Percentiles rank a stretch among this genome's conserved stretches.
Conservation (phyloP, 106 monocot species). For the Dioscorea dumetorum region DNA sequence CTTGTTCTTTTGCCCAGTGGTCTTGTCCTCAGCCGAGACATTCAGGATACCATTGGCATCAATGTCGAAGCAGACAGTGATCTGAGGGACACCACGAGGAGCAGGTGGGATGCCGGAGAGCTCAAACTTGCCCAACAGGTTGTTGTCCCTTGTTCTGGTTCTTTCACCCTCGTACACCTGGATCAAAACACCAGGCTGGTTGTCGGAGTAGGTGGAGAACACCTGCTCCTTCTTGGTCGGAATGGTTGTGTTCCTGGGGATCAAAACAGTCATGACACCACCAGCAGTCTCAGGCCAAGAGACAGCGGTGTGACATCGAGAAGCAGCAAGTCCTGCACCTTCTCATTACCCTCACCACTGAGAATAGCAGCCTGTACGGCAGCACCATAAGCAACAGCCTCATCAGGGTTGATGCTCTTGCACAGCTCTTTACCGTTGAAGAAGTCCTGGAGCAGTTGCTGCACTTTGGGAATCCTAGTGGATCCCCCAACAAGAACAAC, state of each 20-base stretch:
- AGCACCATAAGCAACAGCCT: slow-evolving; percentile 2
- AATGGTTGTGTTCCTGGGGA: not conserved
- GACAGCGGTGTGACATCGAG: not conserved
- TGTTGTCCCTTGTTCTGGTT: slow-evolving; percentile 2
- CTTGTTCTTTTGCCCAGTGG: slow-evolving; percentile 61
- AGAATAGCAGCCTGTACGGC: slow-evolving; percentile 1
- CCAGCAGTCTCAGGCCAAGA: not conserved
- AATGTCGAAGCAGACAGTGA: slow-evolving; percentile 9
- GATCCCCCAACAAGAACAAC: slow-evolving; percentile 14
- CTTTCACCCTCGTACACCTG: slow-evolving; percentile 8
- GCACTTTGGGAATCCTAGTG: slow-evolving; percentile 15
- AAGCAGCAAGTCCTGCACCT: slow-evolving; percentile 1
- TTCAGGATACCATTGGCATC: slow-evolving; percentile 12
- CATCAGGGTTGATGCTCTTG: slow-evolving; percentile 1
- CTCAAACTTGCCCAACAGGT: slow-evolving; percentile 8
- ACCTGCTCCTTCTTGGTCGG: not conserved
- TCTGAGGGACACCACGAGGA: slow-evolving; percentile 7
- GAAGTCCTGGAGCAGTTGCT: slow-evolving; percentile 8
- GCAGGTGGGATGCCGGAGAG: slow-evolving; percentile 6
- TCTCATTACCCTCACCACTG: slow-evolving; percentile 1
- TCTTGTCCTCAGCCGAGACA: slow-evolving; percentile 41
- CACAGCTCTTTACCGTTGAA: not conserved
- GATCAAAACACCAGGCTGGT: slow-evolving; percentile 4
- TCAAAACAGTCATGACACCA: slow-evolving; percentile 1
- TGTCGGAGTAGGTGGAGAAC: slow-evolving; percentile 4